These are phyloP conservation scores for Euphorbia pulcherrima DNA, from an alignment of 345 rosid species.

Conservation along the genomic window DNA sequence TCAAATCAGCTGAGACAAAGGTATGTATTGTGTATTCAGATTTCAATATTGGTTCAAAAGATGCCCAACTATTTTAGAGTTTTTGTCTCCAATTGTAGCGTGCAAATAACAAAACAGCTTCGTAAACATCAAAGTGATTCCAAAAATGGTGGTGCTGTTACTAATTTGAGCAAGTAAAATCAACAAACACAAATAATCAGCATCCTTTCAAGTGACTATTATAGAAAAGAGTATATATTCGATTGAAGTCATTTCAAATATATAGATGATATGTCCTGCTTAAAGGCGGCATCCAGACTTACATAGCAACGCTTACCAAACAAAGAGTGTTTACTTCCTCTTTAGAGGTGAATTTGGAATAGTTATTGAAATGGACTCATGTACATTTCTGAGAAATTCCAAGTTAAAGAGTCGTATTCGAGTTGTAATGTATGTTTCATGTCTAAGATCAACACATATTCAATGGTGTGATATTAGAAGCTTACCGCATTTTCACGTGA, in stretches of 20 bases:
- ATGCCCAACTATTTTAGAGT: no score
- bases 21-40: no score
- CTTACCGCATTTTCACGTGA: constrained; percentile 96
- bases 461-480: neutral
- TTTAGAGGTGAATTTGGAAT: neutral
- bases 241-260: neutral
- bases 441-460: neutral
- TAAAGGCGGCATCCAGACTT: neutral
- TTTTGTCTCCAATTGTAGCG: no score
- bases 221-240: no score
- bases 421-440: neutral
- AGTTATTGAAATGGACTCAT: neutral
- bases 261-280: neutral
- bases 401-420: neutral
- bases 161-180: neutral
- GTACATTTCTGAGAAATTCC: neutral
- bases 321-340: neutral
- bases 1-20: no score
- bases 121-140: neutral
- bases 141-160: neutral
- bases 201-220: neutral
- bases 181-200: neutral
- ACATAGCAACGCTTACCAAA: neutral
- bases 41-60: no score
- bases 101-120: no score